phyloP scores from a whole-genome alignment of 352 stramenopile genomes.

The Phytophthora ohioensis region DNA sequence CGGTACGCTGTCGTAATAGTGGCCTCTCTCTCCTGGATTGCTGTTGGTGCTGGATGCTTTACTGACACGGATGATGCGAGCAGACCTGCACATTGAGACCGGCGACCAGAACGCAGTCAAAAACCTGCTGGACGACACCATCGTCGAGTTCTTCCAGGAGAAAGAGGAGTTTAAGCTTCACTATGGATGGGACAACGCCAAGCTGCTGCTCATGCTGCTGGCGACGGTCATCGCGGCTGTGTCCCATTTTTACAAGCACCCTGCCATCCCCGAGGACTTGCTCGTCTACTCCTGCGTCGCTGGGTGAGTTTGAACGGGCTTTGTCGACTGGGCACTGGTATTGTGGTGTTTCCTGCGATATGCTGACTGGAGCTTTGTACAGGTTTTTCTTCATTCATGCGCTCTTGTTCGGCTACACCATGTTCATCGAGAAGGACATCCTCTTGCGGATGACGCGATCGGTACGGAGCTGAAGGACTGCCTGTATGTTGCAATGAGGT shows the following conservation, averaged over 20 bases:
- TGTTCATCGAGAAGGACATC: constrained; percentile 84
- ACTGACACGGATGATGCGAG: constrained; percentile 8
- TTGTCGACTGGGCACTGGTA: neutral
- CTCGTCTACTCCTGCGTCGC: constrained; percentile 78
- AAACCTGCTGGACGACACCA: constrained; percentile 86
- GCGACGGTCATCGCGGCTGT: constrained; percentile 63
- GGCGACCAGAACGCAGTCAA: constrained; percentile 89
- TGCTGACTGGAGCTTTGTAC: neutral
- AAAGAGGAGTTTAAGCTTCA: constrained; percentile 66
- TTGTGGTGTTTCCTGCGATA: neutral
- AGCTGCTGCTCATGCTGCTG: constrained; percentile 82
- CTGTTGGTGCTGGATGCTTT: neutral
- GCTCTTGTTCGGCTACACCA: constrained; percentile 73
- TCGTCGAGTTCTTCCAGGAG: constrained; percentile 77
- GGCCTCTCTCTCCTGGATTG: neutral
- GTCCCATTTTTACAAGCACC: constrained; percentile 78
- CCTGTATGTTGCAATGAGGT: neutral
- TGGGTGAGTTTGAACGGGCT: constrained; percentile 46
- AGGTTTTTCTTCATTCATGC: constrained; percentile 88
- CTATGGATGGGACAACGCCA: constrained; percentile 88
- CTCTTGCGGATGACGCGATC: constrained; percentile 75
- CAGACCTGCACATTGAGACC: constrained; percentile 76
- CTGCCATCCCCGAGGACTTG: constrained; percentile 65
- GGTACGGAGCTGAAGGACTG: constrained; percentile 36
- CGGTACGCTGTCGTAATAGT: constrained; percentile 39